A percentile compares a stretch with the other conserved stretches of the same genome.
phyloP scores from a whole-genome alignment of 768 basidiomycete species.

The Hysterangium stoloniferum region DNA sequence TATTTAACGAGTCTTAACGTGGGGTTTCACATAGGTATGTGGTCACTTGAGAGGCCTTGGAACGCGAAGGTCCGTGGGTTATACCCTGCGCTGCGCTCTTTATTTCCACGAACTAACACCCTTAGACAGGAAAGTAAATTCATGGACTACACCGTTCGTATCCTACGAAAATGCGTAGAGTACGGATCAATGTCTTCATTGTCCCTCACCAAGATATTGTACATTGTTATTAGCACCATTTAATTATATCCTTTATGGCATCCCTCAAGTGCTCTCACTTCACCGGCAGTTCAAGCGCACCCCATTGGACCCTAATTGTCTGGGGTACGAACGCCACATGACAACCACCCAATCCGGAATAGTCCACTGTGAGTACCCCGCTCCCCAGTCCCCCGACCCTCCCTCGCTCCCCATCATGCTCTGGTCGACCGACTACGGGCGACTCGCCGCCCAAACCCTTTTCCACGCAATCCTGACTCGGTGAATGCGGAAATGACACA shows the following conservation, averaged over 20 bases:
- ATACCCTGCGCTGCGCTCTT: conserved; percentile 18
- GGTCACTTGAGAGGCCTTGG: conserved; percentile 93
- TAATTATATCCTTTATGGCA: too few species aligned
- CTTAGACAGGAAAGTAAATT: conserved; percentile 75
- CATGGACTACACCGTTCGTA: conserved; percentile 83
- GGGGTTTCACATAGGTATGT: conserved; percentile 91
- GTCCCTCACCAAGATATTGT: conserved; percentile 94
- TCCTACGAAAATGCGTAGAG: conserved; percentile 85
- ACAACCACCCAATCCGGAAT: conserved; percentile 80
- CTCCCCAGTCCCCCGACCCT: conserved; percentile 54
- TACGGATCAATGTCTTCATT: too few species aligned
- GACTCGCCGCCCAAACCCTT: conserved; percentile 80
- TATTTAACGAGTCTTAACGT: conserved; percentile 78
- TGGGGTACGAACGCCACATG: conserved; percentile 83
- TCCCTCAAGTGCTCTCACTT: conserved; percentile 93
- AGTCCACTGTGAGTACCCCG: conserved; percentile 82
- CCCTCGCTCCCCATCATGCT: conserved; percentile 82
- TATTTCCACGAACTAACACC: neutral
- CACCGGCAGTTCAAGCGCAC: conserved; percentile 89
- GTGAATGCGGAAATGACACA: too few species aligned
- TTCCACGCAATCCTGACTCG: conserved; percentile 98
- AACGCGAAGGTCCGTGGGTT: conserved; percentile 94
- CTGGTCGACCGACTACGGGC: conserved; percentile 94
- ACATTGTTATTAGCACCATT: conserved; percentile 26
- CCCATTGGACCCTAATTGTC: conserved; percentile 86